Percentiles rank a stretch among this genome's conserved stretches.
Conservation (phyloP, 1,284 basidiomycete genomes). For the Irpex sp. region DNA sequence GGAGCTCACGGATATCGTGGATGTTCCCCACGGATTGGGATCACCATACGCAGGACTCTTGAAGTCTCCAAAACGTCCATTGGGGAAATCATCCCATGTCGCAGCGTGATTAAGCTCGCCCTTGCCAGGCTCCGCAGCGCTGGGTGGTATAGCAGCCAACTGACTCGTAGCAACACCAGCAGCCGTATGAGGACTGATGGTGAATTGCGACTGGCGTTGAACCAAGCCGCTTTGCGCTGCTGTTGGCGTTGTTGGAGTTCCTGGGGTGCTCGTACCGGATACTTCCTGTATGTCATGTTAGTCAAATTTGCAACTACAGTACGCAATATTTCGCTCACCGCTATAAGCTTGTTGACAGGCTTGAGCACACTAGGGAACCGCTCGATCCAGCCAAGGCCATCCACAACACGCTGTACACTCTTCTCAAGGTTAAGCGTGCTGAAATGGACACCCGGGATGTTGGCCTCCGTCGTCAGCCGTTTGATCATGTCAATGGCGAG, state of each 20-base stretch:
- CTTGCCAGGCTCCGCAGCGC: conserved; percentile 53
- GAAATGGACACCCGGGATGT: conserved; percentile 84
- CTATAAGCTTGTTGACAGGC: conserved; percentile 61
- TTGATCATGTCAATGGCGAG: conserved; percentile 76
- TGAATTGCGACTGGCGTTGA: conserved; percentile 32
- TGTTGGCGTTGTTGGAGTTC: background rate
- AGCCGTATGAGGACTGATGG: conserved; percentile 59
- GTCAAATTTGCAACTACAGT: no score
- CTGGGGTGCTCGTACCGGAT: conserved; percentile 10
- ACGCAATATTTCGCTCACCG: no score
- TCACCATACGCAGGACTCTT: conserved; percentile 94
- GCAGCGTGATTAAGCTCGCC: conserved; percentile 72
- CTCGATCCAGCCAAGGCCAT: conserved; percentile 68
- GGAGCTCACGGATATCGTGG: conserved; percentile 43
- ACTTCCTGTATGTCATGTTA: conserved; percentile 16
- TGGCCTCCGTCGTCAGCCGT: conserved; percentile 48
- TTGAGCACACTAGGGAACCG: conserved; percentile 19
- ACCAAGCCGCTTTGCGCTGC: background rate
- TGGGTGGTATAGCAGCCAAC: conserved; percentile 32
- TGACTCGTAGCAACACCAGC: conserved; percentile 49
- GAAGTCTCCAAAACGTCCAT: conserved; percentile 97
- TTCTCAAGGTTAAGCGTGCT: conserved; percentile 98
- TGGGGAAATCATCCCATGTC: conserved; percentile 98
- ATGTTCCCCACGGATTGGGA: conserved; percentile 68
- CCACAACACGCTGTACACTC: conserved; percentile 87